Evolutionary conservation across 768 basidiomycete genomes (phyloP), one percentile per base, ranked within the genome.

Genomic region (Suillus cothurnatus): DNA sequence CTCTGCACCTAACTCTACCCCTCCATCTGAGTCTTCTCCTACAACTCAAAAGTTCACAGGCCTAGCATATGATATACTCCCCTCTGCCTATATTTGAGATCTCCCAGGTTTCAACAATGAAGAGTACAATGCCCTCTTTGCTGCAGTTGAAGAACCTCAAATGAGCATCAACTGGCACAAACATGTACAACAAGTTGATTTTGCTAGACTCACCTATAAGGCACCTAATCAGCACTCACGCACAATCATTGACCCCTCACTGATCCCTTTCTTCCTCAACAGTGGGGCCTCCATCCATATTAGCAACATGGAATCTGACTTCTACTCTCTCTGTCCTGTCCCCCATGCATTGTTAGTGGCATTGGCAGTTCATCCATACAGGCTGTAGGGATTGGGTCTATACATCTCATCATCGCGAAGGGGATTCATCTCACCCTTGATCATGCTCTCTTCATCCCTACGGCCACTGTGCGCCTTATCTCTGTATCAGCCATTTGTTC

Each of bases 281-380:
- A 69, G 72, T 2, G 76, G 77, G 0, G 73, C 76, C 0, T 68
- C 70, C 1, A 28, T 69, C 0, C 74, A 75, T 43, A 66, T 78
- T 28, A 72, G 73, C 2, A 72, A 68, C 5, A 63, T 71, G 14
- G 58, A 49, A 0, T 49, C 66, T 9, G 74, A 79, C 62, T 78
- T 79, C 67, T 23, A 62, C 11, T 47, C 52, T 0, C 68, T 78
- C 1, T 47, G 6, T 1, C 66, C 75, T 7, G 75, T 77, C 6
- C 66, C 1, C 63, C 73, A 19, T 57, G 72, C 9, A 32, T 62
- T 1, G 68, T 79, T 2, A 70, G 70, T 21, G 76, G 79, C 3
- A 64, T 78, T 2, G 73, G 75, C 11, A 70, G 75, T 1, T 73
- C 73, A 0, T 64, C 61, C 15, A 72, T 78, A 28, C 50, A 57